phyloP scores from a whole-genome alignment of 768 basidiomycete species.

The Boletus coccyginus region DNA sequence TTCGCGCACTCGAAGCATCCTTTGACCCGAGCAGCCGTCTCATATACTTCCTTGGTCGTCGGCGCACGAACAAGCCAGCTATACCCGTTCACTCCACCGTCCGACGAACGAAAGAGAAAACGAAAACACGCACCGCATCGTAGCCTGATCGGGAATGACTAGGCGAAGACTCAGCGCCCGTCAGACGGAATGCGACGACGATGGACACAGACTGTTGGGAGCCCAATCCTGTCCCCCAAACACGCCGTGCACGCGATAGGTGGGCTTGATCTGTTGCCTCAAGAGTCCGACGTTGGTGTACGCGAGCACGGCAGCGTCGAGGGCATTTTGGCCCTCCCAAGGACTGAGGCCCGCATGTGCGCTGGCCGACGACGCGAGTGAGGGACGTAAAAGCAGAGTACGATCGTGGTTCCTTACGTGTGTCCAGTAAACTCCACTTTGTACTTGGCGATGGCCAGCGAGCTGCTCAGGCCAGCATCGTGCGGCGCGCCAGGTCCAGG shows the following conservation, averaged over 20 bases:
- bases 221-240: conserved; percentile 76
- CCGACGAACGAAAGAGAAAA: not conserved
- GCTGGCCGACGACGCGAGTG: conserved; percentile 32
- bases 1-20: conserved; percentile 66
- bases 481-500: conserved; percentile 72
- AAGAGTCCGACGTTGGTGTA: conserved; percentile 77
- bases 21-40: conserved; percentile 56
- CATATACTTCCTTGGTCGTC: conserved; percentile 55
- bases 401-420: conserved; percentile 44
- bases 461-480: conserved; percentile 59
- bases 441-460: conserved; percentile 59
- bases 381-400: not conserved
- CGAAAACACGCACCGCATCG: conserved; percentile 53
- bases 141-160: conserved; percentile 84
- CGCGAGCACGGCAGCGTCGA: conserved; percentile 82
- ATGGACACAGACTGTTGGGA: conserved; percentile 56
- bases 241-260: conserved; percentile 76
- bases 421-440: conserved; percentile 68
- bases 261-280: conserved; percentile 78
- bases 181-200: not conserved
- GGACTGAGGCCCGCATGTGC: conserved; percentile 79
- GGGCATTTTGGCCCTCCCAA: conserved; percentile 83
- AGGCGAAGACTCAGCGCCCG: not conserved
- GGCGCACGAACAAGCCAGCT: conserved; percentile 77
- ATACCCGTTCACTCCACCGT: not conserved